Conservation (phyloP, 2,329 filamentous ascomycete species). For the Ascochyta koolunga region DNA sequence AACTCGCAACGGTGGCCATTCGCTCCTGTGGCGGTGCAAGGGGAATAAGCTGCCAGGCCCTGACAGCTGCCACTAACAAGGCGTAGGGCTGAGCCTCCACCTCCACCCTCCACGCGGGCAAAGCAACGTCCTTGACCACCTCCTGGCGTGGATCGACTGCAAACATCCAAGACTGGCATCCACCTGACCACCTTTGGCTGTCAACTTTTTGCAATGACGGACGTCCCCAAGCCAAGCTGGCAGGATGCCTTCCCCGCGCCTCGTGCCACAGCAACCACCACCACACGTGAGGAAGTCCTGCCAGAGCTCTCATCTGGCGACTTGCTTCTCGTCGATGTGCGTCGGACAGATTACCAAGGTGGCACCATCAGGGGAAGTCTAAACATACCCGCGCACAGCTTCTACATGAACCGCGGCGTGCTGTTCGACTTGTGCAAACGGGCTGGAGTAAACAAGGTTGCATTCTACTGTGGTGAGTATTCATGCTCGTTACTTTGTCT, state of each 20-base stretch:
- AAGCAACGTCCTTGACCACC: background rate
- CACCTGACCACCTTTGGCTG: background rate
- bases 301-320: constrained; percentile 43
- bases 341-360: constrained; percentile 56
- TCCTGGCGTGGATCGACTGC: background rate
- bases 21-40: constrained; percentile 29
- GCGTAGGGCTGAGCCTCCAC: constrained; percentile 31
- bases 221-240: constrained; percentile 39
- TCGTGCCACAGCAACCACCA: constrained; percentile 44
- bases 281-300: constrained; percentile 48
- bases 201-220: constrained; percentile 25
- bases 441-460: constrained; percentile 53
- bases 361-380: constrained; percentile 54
- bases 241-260: constrained; percentile 52
- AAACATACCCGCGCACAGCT: constrained; percentile 56
- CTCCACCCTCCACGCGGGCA: constrained; percentile 1
- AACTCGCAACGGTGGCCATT: constrained; percentile 43
- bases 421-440: constrained; percentile 53
- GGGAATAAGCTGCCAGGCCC: constrained; percentile 13
- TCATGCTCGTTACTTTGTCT: background rate
- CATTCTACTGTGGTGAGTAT: constrained; percentile 53
- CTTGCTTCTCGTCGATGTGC: constrained; percentile 53
- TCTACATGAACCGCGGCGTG: constrained; percentile 54
- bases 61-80: constrained; percentile 18
- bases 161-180: background rate